phyloP scores from a whole-genome alignment of 2,329 filamentous ascomycete genomes.

The Paraconiothyrium sp. region DNA sequence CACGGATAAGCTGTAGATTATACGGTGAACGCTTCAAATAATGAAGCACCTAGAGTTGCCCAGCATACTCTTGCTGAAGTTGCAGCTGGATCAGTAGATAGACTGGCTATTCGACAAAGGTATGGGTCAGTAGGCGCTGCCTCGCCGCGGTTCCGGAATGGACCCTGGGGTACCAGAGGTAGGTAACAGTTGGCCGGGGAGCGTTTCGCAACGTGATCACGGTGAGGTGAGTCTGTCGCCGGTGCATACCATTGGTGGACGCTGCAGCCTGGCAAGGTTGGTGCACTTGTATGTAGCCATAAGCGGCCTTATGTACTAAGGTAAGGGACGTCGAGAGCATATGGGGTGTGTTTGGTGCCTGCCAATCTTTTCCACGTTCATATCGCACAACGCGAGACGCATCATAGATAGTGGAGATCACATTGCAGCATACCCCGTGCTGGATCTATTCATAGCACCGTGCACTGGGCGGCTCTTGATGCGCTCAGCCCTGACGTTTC shows the following conservation, averaged over 20 bases:
- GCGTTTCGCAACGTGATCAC: no score
- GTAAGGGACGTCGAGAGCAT: not conserved
- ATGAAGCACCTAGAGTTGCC: no score
- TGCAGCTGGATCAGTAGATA: no score
- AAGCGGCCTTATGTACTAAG: not conserved
- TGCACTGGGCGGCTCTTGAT: conserved; percentile 8
- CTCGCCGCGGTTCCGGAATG: no score
- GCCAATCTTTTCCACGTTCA: not conserved
- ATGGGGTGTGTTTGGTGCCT: not conserved
- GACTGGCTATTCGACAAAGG: no score
- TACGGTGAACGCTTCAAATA: no score
- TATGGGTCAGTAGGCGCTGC: no score
- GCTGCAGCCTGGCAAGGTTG: not conserved
- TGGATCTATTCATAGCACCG: conserved; percentile 8
- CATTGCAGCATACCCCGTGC: not conserved
- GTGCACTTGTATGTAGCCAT: not conserved
- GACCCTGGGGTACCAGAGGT: no score
- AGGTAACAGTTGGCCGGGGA: no score
- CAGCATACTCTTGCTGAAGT: no score
- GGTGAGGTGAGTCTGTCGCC: no score
- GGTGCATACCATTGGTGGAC: not conserved
- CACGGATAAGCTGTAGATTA: no score
- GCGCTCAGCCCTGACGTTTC: conserved; percentile 23
- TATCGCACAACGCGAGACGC: not conserved
- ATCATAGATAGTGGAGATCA: not conserved